Conservation (phyloP, 495 filamentous ascomycete species). For the Penicillium goetzii region DNA sequence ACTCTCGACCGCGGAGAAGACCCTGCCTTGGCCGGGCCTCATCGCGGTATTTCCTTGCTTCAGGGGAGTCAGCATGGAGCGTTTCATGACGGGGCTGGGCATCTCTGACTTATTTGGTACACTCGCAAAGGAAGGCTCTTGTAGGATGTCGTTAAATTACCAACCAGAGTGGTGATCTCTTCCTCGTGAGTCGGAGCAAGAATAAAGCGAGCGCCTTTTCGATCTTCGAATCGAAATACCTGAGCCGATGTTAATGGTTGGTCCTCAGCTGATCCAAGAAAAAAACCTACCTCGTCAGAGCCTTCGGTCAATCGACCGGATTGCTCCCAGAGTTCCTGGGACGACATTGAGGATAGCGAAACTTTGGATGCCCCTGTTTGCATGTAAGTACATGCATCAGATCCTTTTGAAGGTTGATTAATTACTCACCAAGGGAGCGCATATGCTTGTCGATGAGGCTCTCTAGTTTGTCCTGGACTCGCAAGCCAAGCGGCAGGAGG, state of each 20-base stretch:
- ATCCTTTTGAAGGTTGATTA: conserved; percentile 9
- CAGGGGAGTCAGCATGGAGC: conserved; percentile 17
- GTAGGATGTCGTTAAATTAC: conserved; percentile 75
- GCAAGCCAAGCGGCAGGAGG: conserved; percentile 83
- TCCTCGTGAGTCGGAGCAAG: conserved; percentile 96
- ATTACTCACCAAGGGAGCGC: conserved; percentile 65
- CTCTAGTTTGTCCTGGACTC: conserved; percentile 90
- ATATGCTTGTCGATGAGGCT: conserved; percentile 87
- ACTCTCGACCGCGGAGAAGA: conserved; percentile 87
- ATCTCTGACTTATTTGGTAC: conserved; percentile 81
- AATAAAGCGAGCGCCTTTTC: conserved; percentile 73
- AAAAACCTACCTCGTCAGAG: conserved; percentile 61
- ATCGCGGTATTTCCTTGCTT: conserved; percentile 91
- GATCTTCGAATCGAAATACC: conserved; percentile 81
- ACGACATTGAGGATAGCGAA: conserved; percentile 84
- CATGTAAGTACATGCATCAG: conserved; percentile 25
- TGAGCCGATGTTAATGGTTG: conserved; percentile 31
- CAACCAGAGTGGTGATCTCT: conserved; percentile 85
- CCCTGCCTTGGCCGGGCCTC: conserved; percentile 87
- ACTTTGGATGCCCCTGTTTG: conserved; percentile 79
- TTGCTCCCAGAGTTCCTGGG: conserved; percentile 80
- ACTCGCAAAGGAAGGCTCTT: conserved; percentile 83
- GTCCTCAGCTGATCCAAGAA: not conserved
- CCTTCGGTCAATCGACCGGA: conserved; percentile 61
- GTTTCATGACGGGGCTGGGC: not conserved